phyloP scores from a whole-genome alignment of 805 yeast genomes.

The Sugiyamaella americana region DNA sequence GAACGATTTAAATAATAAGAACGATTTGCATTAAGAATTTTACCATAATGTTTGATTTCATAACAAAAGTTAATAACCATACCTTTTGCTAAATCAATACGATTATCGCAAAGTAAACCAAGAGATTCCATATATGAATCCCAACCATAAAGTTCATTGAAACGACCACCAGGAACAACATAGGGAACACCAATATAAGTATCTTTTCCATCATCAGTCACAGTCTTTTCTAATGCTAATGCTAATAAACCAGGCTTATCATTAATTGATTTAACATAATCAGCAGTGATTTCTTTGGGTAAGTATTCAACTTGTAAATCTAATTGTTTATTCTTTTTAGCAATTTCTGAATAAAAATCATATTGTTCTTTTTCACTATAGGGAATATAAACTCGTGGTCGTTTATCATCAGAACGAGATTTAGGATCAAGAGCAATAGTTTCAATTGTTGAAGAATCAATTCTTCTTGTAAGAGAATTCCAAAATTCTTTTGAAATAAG shows the following conservation, averaged over 20 bases:
- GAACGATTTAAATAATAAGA: slow-evolving; percentile 86
- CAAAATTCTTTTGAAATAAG: slow-evolving; percentile 74
- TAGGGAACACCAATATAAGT: slow-evolving; percentile 64
- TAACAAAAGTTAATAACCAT: slow-evolving; percentile 90
- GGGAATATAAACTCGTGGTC: slow-evolving; percentile 78
- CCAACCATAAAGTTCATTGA: slow-evolving; percentile 97
- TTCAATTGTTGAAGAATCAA: slow-evolving; percentile 56
- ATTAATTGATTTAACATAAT: slow-evolving; percentile 69
- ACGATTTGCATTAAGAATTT: slow-evolving; percentile 89
- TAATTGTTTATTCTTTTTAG: slow-evolving; percentile 48
- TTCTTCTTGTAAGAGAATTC: slow-evolving; percentile 66
- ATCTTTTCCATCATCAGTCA: slow-evolving; percentile 42
- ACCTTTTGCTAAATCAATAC: slow-evolving; percentile 69
- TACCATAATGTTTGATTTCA: slow-evolving; percentile 86
- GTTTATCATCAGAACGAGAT: slow-evolving; percentile 51
- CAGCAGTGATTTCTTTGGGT: slow-evolving; percentile 70
- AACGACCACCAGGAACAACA: slow-evolving; percentile 95
- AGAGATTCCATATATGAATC: slow-evolving; percentile 89
- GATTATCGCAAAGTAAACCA: slow-evolving; percentile 66
- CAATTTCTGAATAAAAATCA: slow-evolving; percentile 54
- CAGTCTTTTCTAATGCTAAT: slow-evolving; percentile 55
- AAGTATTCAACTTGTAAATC: slow-evolving; percentile 68
- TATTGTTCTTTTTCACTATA: slow-evolving; percentile 61
- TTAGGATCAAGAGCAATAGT: slow-evolving; percentile 76
- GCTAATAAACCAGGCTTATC: slow-evolving; percentile 81